phyloP scores from a whole-genome alignment of 2,329 filamentous ascomycete genomes.

The Fusarium palustre region DNA sequence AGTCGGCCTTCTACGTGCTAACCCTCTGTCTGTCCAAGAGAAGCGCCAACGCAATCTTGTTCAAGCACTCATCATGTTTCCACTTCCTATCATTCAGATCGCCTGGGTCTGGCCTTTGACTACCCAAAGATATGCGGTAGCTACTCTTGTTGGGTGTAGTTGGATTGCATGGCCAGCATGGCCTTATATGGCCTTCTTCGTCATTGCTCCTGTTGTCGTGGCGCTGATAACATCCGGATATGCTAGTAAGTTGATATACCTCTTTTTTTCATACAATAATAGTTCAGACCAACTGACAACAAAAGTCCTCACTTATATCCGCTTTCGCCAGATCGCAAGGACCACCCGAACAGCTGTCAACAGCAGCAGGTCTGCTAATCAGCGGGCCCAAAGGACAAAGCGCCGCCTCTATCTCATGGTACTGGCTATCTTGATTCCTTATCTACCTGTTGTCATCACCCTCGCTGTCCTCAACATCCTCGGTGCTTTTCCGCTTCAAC shows the following conservation, averaged over 20 bases:
- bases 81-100: slow-evolving; percentile 63
- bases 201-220: slow-evolving; percentile 59
- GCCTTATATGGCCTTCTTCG: slow-evolving; percentile 62
- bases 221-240: slow-evolving; percentile 59
- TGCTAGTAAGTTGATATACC: slow-evolving; percentile 57
- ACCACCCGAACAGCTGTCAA: slow-evolving; percentile 55
- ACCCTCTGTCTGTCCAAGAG: slow-evolving; percentile 56
- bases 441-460: slow-evolving; percentile 61
- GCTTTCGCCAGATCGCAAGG: slow-evolving; percentile 61
- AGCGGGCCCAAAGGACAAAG: slow-evolving; percentile 61
- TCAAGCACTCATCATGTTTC: slow-evolving; percentile 67
- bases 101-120: slow-evolving; percentile 61
- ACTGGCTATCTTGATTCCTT: slow-evolving; percentile 63
- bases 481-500: slow-evolving; percentile 42
- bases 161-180: slow-evolving; percentile 59
- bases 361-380: slow-evolving; percentile 55
- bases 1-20: slow-evolving; percentile 59
- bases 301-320: slow-evolving; percentile 60
- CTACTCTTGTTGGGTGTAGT: slow-evolving; percentile 63
- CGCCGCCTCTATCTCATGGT: slow-evolving; percentile 68
- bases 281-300: not conserved
- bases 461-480: slow-evolving; percentile 58
- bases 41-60: slow-evolving; percentile 56
- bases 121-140: slow-evolving; percentile 62
- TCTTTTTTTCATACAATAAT: not conserved